Percentiles rank a stretch among this genome's conserved stretches.
Conservation (phyloP, 2,329 filamentous ascomycete genomes). For the Akanthomyces lecanii region DNA sequence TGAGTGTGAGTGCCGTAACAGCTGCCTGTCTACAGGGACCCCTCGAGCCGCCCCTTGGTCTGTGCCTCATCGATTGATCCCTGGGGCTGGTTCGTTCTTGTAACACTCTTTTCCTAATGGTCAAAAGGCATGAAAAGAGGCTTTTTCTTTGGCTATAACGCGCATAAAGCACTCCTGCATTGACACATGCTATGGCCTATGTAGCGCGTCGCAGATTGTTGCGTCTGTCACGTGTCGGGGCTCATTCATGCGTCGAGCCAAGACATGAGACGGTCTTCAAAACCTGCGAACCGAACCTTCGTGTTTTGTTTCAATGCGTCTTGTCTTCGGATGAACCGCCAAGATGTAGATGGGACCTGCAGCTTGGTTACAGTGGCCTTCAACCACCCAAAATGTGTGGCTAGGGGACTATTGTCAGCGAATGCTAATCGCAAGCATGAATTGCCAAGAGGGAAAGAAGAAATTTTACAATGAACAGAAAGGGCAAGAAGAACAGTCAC, state of each 20-base stretch:
- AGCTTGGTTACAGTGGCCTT: not conserved
- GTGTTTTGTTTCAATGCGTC: conserved; percentile 5
- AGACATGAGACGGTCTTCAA: conserved; percentile 12
- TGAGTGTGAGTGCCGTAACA: not conserved
- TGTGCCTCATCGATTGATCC: not conserved
- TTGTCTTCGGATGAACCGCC: conserved; percentile 1
- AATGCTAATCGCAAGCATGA: too few species aligned
- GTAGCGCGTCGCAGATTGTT: not conserved
- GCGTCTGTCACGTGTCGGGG: not conserved
- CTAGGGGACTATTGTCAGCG: too few species aligned
- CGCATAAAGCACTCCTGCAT: not conserved
- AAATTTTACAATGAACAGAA: too few species aligned
- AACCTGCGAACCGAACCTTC: not conserved
- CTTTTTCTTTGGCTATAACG: not conserved
- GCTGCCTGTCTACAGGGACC: not conserved
- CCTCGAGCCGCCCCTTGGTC: not conserved
- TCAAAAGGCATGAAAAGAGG: not conserved
- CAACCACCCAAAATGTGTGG: not conserved
- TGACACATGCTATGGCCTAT: not conserved
- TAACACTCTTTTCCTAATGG: not conserved
- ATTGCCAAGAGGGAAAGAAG: too few species aligned
- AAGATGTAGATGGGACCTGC: not conserved
- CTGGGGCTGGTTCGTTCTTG: not conserved
- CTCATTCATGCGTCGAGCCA: not conserved
- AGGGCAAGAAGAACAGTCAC: too few species aligned